Percentiles rank a stretch among this genome's conserved stretches.
Evolutionary conservation across 2,329 filamentous ascomycete genomes (phyloP).

Genomic region (Ceratocystis smalleyi): DNA sequence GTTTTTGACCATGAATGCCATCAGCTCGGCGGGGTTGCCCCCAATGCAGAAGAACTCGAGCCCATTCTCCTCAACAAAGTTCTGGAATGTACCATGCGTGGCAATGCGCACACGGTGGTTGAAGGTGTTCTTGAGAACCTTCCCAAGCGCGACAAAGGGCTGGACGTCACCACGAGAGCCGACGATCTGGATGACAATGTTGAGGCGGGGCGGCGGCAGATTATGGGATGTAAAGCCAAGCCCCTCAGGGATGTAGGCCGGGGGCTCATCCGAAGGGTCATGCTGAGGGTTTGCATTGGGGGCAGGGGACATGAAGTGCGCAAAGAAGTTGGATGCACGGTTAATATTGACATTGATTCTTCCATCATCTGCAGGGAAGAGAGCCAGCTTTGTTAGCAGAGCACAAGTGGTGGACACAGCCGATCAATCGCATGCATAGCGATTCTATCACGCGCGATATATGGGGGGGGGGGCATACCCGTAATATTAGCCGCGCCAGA

Average conservation of each 20-base stretch:
- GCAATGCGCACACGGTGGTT: conserved; percentile 59
- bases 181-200: conserved; percentile 61
- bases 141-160: conserved; percentile 56
- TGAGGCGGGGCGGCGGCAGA: conserved; percentile 42
- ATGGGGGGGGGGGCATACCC: conserved; percentile 24
- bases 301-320: conserved; percentile 9
- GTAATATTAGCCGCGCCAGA: conserved; percentile 46
- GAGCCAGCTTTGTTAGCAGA: not conserved
- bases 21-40: conserved; percentile 59
- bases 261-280: conserved; percentile 23
- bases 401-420: not conserved
- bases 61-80: conserved; percentile 52
- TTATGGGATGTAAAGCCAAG: conserved; percentile 48
- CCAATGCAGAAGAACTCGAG: conserved; percentile 65
- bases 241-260: conserved; percentile 55
- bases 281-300: not conserved
- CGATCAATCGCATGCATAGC: not conserved
- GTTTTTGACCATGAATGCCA: conserved; percentile 87
- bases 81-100: conserved; percentile 53
- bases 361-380: conserved; percentile 43
- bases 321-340: conserved; percentile 36
- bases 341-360: conserved; percentile 68
- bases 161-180: conserved; percentile 63
- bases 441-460: no score
- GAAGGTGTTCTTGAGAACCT: conserved; percentile 46